These are phyloP conservation scores for Phaeosphaeriaceae sp. DNA, from an alignment of 2,329 filamentous ascomycete genomes.

Conservation along the genomic window DNA sequence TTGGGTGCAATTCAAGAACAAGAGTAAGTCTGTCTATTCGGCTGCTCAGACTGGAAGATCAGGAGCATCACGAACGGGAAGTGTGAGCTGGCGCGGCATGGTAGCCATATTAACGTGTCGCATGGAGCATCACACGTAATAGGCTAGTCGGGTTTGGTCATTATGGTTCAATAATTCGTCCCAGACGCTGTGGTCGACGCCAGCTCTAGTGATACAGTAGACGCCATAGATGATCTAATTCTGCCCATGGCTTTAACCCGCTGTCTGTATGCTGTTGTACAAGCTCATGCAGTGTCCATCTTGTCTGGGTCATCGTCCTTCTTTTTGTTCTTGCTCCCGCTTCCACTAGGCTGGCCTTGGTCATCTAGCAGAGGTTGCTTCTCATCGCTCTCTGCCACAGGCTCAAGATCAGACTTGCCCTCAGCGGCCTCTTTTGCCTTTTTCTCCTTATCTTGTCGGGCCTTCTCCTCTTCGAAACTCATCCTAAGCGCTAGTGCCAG, in stretches of 20 bases:
- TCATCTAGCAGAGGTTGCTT: conserved; percentile 68
- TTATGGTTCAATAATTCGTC: conserved; percentile 26
- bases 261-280: conserved; percentile 1
- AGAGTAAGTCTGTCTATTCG: too few relatives aligned
- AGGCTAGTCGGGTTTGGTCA: conserved; percentile 6
- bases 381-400: conserved; percentile 74
- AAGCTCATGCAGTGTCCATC: conserved; percentile 85
- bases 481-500: conserved; percentile 92
- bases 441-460: conserved; percentile 84
- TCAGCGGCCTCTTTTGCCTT: conserved; percentile 74
- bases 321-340: conserved; percentile 57
- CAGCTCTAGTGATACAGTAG: conserved; percentile 31
- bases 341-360: conserved; percentile 69
- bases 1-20: too few relatives aligned
- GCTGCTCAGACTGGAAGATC: too few relatives aligned
- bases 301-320: conserved; percentile 69
- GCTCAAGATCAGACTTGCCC: conserved; percentile 77
- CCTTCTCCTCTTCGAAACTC: conserved; percentile 98
- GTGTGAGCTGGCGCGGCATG: neutral
- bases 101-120: too few relatives aligned
- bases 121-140: neutral
- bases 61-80: too few relatives aligned
- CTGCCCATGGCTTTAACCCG: conserved; percentile 5
- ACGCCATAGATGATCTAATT: conserved; percentile 36
- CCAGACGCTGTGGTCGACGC: conserved; percentile 20